These are phyloP conservation scores for Beauveria caledonica DNA, from an alignment of 2,329 filamentous ascomycete species.

Conservation along the genomic window DNA sequence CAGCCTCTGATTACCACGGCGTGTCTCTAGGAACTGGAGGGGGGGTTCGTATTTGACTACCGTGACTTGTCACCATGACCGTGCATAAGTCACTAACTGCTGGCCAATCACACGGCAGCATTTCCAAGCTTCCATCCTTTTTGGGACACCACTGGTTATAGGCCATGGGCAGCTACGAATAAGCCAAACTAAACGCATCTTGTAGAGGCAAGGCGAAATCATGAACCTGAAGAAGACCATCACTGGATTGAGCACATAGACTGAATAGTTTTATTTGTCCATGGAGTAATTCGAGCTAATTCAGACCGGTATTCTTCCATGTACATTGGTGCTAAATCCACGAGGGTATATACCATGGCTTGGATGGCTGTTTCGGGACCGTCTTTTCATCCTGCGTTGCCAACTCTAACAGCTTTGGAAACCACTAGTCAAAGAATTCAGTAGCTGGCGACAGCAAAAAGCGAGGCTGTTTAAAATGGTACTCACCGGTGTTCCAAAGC, in stretches of 20 bases:
- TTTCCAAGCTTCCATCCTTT: neutral
- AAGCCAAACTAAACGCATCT: neutral
- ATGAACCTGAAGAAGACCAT: neutral
- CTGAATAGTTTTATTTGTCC: too few species aligned
- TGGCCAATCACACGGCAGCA: neutral
- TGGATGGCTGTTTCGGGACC: neutral
- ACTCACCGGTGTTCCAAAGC: conserved; percentile 7
- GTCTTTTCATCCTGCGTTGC: neutral
- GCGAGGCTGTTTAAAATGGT: neutral
- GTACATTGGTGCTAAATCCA: neutral
- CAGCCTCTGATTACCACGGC: neutral
- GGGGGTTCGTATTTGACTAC: neutral
- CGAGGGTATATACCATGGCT: conserved; percentile 6
- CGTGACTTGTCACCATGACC: conserved; percentile 6
- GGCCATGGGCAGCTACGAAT: too few species aligned
- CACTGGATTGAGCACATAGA: too few species aligned
- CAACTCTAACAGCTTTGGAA: conserved; percentile 1
- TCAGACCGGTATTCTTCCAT: neutral
- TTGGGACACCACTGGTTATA: neutral
- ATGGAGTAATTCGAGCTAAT: too few species aligned
- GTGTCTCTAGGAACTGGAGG: neutral
- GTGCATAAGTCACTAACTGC: neutral
- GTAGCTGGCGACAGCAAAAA: neutral
- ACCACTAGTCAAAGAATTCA: neutral
- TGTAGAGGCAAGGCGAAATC: neutral